Evolutionary conservation across 2,329 filamentous ascomycete genomes (phyloP).

Genomic region (Exophiala oligosperma): DNA sequence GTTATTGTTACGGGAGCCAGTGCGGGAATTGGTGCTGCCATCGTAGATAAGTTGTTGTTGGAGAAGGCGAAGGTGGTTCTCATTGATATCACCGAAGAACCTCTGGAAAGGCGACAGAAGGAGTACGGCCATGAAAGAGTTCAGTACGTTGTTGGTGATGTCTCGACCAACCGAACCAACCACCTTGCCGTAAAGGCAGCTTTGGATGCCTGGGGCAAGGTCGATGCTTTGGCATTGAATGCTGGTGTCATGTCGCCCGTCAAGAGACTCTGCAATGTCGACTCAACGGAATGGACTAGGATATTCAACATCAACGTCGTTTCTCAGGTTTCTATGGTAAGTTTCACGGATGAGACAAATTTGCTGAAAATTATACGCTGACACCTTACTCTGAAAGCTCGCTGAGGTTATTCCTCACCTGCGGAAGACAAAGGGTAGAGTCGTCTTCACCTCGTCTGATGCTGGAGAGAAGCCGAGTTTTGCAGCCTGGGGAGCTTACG

Average conservation of each 20-base stretch:
- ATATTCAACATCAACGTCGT: conserved; percentile 12
- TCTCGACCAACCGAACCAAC: conserved; percentile 1
- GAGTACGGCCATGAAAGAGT: background rate
- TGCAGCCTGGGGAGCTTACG: conserved; percentile 75
- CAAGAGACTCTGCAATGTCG: background rate
- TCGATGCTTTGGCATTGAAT: conserved; percentile 13
- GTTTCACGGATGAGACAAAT: background rate
- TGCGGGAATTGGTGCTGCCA: conserved; percentile 4
- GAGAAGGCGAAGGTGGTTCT: conserved; percentile 1
- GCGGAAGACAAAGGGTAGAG: conserved; percentile 65
- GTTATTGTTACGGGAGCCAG: conserved; percentile 8
- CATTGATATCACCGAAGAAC: background rate
- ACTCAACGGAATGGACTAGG: conserved; percentile 5
- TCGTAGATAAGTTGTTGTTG: background rate
- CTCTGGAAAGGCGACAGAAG: background rate
- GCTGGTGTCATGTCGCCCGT: conserved; percentile 10
- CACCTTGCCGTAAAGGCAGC: background rate
- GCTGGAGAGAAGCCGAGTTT: conserved; percentile 64
- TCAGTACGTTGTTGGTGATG: conserved; percentile 5
- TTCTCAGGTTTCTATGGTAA: conserved; percentile 3
- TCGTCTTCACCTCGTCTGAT: conserved; percentile 78
- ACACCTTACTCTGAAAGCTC: background rate
- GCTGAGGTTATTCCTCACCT: conserved; percentile 62
- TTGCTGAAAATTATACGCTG: background rate
- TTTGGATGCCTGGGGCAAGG: background rate